Percentiles rank a stretch among this genome's conserved stretches.
Evolutionary conservation across 2,329 filamentous ascomycete species (phyloP).

Genomic region (Colletotrichum sp.): DNA sequence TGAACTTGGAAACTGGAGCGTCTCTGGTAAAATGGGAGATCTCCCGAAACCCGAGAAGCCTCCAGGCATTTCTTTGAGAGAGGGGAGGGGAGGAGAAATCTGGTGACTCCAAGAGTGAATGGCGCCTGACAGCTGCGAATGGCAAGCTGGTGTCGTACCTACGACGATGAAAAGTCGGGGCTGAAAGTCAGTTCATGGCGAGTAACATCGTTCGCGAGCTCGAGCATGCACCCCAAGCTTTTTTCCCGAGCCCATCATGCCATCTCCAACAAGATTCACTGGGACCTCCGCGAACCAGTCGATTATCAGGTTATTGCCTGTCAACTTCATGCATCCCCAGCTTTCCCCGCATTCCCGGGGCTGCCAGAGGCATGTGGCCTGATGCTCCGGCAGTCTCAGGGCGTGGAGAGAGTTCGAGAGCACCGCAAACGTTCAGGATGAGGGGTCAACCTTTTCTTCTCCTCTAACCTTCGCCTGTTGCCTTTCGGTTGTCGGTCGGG

Average conservation of each 20-base stretch:
- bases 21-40: not conserved
- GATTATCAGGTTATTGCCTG: not conserved
- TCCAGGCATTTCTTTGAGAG: not conserved
- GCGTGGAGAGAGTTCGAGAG: constrained; percentile 4
- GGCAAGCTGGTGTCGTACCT: not conserved
- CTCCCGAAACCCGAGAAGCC: not conserved
- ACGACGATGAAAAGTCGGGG: not conserved
- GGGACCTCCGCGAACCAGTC: not conserved
- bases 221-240: not conserved
- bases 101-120: not conserved
- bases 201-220: not conserved
- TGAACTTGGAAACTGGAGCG: not conserved
- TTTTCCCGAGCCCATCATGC: not conserved
- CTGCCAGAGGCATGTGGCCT: not conserved
- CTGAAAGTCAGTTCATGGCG: not conserved
- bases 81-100: not conserved
- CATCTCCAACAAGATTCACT: not conserved
- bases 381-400: constrained; percentile 16
- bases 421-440: not conserved
- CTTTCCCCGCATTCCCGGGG: constrained; percentile 13
- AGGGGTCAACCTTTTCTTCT: not conserved
- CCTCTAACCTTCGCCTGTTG: not conserved
- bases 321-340: not conserved
- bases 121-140: not conserved
- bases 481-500: not conserved